phyloP scores from a whole-genome alignment of 352 stramenopile species.

The Globisporangium heterothallicum region DNA sequence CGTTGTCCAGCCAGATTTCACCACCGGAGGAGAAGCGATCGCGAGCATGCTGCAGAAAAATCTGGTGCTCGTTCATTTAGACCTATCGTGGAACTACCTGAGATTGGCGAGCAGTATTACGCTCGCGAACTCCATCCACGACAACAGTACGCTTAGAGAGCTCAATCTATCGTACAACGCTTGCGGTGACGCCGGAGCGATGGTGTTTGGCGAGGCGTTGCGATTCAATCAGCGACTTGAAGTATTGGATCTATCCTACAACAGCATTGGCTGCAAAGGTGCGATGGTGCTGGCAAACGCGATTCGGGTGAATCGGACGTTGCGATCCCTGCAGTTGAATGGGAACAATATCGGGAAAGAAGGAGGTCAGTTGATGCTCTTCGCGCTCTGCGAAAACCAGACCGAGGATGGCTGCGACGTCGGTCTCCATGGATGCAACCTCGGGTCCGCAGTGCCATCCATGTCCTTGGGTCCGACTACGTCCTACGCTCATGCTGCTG shows the following conservation, averaged over 20 bases:
- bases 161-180: constrained; percentile 76
- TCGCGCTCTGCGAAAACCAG: constrained; percentile 55
- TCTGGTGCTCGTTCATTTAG: constrained; percentile 63
- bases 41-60: constrained; percentile 85
- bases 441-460: constrained; percentile 24
- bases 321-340: constrained; percentile 62
- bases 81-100: constrained; percentile 89
- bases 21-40: constrained; percentile 84
- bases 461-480: constrained; percentile 1
- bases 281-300: constrained; percentile 67
- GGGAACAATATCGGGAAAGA: constrained; percentile 72
- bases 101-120: constrained; percentile 72
- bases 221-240: constrained; percentile 55
- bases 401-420: constrained; percentile 48
- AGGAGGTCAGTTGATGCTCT: constrained; percentile 62
- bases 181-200: constrained; percentile 62
- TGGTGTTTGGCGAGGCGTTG: constrained; percentile 72
- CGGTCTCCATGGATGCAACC: constrained; percentile 57
- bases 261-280: constrained; percentile 70
- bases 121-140: constrained; percentile 51
- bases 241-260: constrained; percentile 70
- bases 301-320: constrained; percentile 48
- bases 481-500: neutral
- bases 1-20: constrained; percentile 79
- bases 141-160: constrained; percentile 62